Conservation (phyloP, 176 grass and related monocot species). For the Lolium rigidum region DNA sequence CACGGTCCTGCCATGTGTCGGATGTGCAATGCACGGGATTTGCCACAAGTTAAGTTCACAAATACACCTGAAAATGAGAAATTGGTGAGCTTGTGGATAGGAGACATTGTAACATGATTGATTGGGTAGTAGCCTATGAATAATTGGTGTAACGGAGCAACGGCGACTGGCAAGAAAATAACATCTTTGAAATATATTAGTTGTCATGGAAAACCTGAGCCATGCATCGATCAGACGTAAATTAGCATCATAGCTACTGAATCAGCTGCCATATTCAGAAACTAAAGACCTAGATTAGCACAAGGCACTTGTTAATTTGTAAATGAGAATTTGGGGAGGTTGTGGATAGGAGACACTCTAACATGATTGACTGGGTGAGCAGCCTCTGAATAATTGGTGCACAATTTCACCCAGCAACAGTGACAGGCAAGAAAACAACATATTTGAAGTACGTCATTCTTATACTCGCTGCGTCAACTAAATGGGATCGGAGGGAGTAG, state of each 20-base stretch:
- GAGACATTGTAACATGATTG: neutral
- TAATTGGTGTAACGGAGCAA: neutral
- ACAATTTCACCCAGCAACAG: too few relatives aligned
- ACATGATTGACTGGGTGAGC: slow-evolving; percentile 2
- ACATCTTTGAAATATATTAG: too few relatives aligned
- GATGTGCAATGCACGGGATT: neutral
- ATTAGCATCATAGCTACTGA: slow-evolving; percentile 5
- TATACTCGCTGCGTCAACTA: too few relatives aligned
- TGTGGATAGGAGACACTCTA: neutral
- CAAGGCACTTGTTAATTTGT: slow-evolving; percentile 7
- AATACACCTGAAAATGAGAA: neutral
- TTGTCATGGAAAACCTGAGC: slow-evolving; percentile 5
- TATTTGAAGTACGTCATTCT: too few relatives aligned
- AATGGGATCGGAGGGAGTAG: too few relatives aligned
- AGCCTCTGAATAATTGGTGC: too few relatives aligned
- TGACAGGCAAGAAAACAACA: too few relatives aligned
- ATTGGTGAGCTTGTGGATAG: neutral
- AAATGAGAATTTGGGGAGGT: neutral
- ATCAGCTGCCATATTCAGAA: slow-evolving; percentile 4
- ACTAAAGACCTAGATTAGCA: neutral
- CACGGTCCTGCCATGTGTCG: neutral
- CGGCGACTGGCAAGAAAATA: too few relatives aligned
- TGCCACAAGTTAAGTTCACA: neutral
- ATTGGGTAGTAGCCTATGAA: slow-evolving; percentile 16
- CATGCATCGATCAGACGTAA: neutral